Base-by-base conservation (phyloP, 2,329 filamentous ascomycete species). In the Diaporthe batatas region DNA sequence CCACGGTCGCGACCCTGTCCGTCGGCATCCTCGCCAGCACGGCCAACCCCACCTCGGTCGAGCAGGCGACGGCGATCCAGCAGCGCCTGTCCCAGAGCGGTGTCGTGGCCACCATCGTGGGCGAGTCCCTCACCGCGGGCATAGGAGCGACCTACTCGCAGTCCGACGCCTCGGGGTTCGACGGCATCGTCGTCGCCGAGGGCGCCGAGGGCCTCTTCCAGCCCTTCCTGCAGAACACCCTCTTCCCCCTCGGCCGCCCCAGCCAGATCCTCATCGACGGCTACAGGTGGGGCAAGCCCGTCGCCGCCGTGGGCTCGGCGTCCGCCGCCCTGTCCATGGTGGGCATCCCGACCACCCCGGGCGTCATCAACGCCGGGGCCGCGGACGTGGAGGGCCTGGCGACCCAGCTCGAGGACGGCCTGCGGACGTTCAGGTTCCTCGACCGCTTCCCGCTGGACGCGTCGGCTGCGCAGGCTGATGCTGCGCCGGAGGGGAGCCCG, bases 241-340 rank as follows among this genome's bases (percentile, higher is more conserved):
- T 94, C 8, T 94, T 88, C 80, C 92, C 92, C 0, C 83, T 87
- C 2, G 89, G 89, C 0, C 86, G 91, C 0, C 92, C 92, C 0
- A 80, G 86, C 2, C 87, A 92, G 82, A 91, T 94, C 67, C 79
- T 93, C 23, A 79, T 85, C 21, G 88, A 91, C 77, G 89, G 86
- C 0, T 94, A 90, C 82, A 84, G 88, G 32, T 94, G 90, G 84
- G 92, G 91, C 5, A 94, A 94, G 85, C 90, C 92, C 0, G 83
- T 94, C 32, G 91, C 85, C 18, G 89, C 88, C 36, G 75, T 93
- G 0, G 91, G 90, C 16, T 81, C 81, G 0, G 81, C 77, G 14
- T 76, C 75, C 8, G 75, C 75, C 5, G 83, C 84, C 5, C 80
- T 89, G 7, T 75, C 79, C 0, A 80, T 79, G 16, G 84, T 84